These are phyloP conservation scores for Aspergillus cavernicola DNA, from an alignment of 495 filamentous ascomycete species.

Conservation along the genomic window DNA sequence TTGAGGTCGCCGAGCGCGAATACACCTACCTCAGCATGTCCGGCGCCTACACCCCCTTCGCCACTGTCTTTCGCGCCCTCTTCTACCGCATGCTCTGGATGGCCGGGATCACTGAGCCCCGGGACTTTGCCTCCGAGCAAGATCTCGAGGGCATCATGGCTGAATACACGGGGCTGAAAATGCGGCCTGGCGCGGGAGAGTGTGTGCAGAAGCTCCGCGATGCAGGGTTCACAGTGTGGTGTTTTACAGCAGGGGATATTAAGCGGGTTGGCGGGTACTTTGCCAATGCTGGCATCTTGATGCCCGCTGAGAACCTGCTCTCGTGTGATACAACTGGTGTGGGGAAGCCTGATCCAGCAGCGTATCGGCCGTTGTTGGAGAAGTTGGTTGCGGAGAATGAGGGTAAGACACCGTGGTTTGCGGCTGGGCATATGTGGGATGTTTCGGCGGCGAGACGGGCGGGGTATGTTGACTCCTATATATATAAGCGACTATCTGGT, in stretches of 20 bases:
- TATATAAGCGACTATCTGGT: not conserved
- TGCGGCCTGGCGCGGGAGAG: slow-evolving; percentile 30
- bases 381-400: slow-evolving; percentile 20
- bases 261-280: slow-evolving; percentile 37
- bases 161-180: slow-evolving; percentile 24
- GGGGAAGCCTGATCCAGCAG: slow-evolving; percentile 30
- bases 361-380: slow-evolving; percentile 26
- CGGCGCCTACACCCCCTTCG: slow-evolving; percentile 26
- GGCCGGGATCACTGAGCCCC: slow-evolving; percentile 27
- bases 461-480: slow-evolving; percentile 18
- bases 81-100: slow-evolving; percentile 37
- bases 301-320: slow-evolving; percentile 34
- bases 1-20: slow-evolving; percentile 40
- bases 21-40: slow-evolving; percentile 39
- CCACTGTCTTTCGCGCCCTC: slow-evolving; percentile 28
- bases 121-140: slow-evolving; percentile 27
- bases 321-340: slow-evolving; percentile 29
- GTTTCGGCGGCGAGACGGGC: slow-evolving; percentile 30
- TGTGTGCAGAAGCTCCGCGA: slow-evolving; percentile 34
- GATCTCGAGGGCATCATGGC: slow-evolving; percentile 28
- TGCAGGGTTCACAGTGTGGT: slow-evolving; percentile 41
- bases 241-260: slow-evolving; percentile 37
- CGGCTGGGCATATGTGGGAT: slow-evolving; percentile 39
- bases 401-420: slow-evolving; percentile 27
- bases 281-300: slow-evolving; percentile 26